Conservation (phyloP, 192 early-diverging fungal species). For the Entomortierella parvispora region DNA sequence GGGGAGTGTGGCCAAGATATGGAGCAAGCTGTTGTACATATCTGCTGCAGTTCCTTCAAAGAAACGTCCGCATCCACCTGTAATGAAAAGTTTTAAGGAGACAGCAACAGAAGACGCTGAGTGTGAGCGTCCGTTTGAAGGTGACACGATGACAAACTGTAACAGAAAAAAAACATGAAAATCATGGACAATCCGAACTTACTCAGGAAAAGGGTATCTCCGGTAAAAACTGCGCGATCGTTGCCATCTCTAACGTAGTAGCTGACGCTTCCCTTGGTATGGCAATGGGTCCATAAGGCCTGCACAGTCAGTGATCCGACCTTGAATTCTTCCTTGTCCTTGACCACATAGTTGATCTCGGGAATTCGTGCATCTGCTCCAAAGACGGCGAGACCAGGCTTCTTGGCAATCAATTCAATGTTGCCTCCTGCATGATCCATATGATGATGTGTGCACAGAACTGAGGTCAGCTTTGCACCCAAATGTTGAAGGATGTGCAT, state of each 20-base stretch:
- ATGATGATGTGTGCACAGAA: conserved; percentile 93
- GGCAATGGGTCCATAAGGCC: conserved; percentile 83
- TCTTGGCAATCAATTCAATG: conserved; percentile 59
- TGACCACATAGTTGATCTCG: conserved; percentile 75
- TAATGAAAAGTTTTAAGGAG: conserved; percentile 5
- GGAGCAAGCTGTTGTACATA: conserved; percentile 84
- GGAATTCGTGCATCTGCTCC: conserved; percentile 91
- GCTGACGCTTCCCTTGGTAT: conserved; percentile 89
- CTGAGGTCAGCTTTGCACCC: conserved; percentile 61
- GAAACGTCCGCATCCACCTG: conserved; percentile 86
- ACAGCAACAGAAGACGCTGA: neutral
- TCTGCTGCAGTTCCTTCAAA: conserved; percentile 91
- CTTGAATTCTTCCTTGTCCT: conserved; percentile 77
- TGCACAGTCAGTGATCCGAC: conserved; percentile 77
- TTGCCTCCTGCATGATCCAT: conserved; percentile 91
- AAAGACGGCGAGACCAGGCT: conserved; percentile 76
- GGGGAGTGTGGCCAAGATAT: conserved; percentile 75
- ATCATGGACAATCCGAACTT: conserved; percentile 31
- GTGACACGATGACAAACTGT: neutral
- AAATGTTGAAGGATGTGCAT: conserved; percentile 62
- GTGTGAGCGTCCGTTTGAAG: neutral
- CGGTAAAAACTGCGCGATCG: conserved; percentile 87
- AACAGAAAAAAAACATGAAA: neutral
- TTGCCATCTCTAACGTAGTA: conserved; percentile 79
- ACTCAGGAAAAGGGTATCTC: conserved; percentile 85